These are phyloP conservation scores for Paraglomus occultum DNA, from an alignment of 192 early-diverging fungal species.

Conservation along the genomic window DNA sequence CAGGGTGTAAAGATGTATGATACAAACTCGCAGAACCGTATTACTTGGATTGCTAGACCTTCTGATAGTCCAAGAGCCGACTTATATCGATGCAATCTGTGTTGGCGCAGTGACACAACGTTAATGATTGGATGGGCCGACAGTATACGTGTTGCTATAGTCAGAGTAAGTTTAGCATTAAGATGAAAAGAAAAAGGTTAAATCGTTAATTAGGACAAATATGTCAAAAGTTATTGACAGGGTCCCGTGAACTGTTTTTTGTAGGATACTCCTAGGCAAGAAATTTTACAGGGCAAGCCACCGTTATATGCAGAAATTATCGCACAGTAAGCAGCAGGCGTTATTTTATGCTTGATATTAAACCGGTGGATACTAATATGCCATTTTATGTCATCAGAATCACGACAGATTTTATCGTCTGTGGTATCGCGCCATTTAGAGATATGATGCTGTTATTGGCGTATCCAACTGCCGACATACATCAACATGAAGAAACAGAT, in stretches of 20 bases:
- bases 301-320: conserved; percentile 57
- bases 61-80: conserved; percentile 75
- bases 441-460: conserved; percentile 70
- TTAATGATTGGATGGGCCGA: conserved; percentile 96
- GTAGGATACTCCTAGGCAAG: conserved; percentile 38
- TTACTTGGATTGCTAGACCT: conserved; percentile 83
- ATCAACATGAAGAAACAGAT: conserved; percentile 50
- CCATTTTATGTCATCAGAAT: conserved; percentile 47
- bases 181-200: conserved; percentile 6
- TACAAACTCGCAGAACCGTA: conserved; percentile 60
- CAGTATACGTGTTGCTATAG: conserved; percentile 78
- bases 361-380: neutral
- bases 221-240: neutral
- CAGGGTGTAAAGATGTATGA: conserved; percentile 84
- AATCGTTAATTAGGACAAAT: neutral
- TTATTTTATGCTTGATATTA: neutral
- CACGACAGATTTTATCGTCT: conserved; percentile 75
- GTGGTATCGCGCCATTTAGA: conserved; percentile 83
- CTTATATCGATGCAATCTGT: conserved; percentile 79
- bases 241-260: neutral
- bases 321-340: conserved; percentile 38
- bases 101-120: conserved; percentile 77
- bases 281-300: conserved; percentile 37
- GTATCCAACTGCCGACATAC: conserved; percentile 58
- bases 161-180: conserved; percentile 51